Conservation (phyloP, 306 rosid genomes). For the Carpinus fangiana region DNA sequence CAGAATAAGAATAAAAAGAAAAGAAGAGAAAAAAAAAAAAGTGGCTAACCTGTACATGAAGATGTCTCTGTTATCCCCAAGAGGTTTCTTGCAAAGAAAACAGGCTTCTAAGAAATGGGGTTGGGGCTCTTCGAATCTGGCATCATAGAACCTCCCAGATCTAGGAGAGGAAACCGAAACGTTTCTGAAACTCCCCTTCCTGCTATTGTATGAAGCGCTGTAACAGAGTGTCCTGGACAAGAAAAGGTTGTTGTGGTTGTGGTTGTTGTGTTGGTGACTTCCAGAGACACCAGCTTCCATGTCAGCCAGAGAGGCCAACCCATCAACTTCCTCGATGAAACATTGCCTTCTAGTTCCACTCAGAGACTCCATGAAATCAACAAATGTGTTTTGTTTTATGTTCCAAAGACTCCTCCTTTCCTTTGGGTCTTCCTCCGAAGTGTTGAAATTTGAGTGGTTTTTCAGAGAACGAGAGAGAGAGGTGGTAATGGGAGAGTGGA, state of each 20-base stretch:
- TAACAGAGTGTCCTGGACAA: constrained; percentile 57
- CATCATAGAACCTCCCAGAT: constrained; percentile 71
- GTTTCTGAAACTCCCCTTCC: constrained; percentile 35
- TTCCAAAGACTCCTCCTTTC: neutral
- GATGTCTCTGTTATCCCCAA: constrained; percentile 67
- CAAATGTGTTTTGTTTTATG: neutral
- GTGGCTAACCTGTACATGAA: constrained; percentile 85
- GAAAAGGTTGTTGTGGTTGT: constrained; percentile 28
- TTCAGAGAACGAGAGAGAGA: neutral
- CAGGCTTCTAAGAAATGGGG: constrained; percentile 87
- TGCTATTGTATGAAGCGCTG: constrained; percentile 17
- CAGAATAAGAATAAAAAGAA: no score
- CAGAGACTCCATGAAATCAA: constrained; percentile 45
- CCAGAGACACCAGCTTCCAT: constrained; percentile 67
- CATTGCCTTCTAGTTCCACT: constrained; percentile 46
- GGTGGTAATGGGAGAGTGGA: neutral
- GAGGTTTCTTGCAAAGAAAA: constrained; percentile 71
- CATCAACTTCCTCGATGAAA: constrained; percentile 60
- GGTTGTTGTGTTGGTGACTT: constrained; percentile 4
- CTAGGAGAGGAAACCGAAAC: constrained; percentile 45
- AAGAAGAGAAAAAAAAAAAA: neutral
- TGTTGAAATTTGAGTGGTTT: neutral
- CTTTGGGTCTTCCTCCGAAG: neutral
- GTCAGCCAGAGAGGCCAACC: constrained; percentile 46
- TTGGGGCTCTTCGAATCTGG: constrained; percentile 71